Percentiles rank a stretch among this genome's conserved stretches.
These are phyloP conservation scores for Salvia rosmarinus DNA, from an alignment of 257 asterid species.

Conservation along the genomic window DNA sequence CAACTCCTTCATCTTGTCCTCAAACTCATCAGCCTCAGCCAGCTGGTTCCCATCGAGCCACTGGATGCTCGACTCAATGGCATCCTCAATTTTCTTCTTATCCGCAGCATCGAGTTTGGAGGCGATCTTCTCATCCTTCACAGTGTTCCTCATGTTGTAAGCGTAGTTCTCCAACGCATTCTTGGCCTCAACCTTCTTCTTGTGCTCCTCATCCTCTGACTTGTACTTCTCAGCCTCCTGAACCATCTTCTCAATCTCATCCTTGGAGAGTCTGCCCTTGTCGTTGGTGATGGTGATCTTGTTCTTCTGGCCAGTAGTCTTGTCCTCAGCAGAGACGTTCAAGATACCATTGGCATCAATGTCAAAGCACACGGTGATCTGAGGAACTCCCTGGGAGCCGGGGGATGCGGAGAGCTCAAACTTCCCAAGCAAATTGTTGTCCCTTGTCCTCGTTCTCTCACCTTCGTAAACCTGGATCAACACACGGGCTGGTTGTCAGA, in stretches of 20 bases:
- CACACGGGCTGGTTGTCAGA: constrained; percentile 83
- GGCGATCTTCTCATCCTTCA: constrained; percentile 83
- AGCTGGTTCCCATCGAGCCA: constrained; percentile 82
- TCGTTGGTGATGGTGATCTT: constrained; percentile 85
- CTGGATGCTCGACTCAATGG: constrained; percentile 61
- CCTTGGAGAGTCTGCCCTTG: constrained; percentile 84
- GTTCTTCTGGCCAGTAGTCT: constrained; percentile 90
- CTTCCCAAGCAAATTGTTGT: constrained; percentile 75
- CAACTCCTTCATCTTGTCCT: constrained; percentile 86
- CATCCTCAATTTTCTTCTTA: constrained; percentile 74
- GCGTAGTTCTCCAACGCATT: constrained; percentile 77
- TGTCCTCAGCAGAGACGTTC: constrained; percentile 85
- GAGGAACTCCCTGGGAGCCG: constrained; percentile 91
- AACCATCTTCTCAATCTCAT: constrained; percentile 84
- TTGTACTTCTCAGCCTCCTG: constrained; percentile 86
- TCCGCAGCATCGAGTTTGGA: constrained; percentile 56
- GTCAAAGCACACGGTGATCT: constrained; percentile 80
- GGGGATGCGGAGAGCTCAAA: constrained; percentile 82
- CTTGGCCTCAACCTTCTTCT: constrained; percentile 84
- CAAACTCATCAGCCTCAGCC: constrained; percentile 73
- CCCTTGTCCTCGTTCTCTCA: constrained; percentile 74
- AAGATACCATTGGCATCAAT: constrained; percentile 82
- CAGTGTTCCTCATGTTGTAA: constrained; percentile 87
- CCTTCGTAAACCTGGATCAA: constrained; percentile 87
- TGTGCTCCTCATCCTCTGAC: constrained; percentile 85